Evolutionary conservation across 495 filamentous ascomycete genomes (phyloP), one percentile per base, ranked within the genome.

Genomic region (Penicillium canariense): DNA sequence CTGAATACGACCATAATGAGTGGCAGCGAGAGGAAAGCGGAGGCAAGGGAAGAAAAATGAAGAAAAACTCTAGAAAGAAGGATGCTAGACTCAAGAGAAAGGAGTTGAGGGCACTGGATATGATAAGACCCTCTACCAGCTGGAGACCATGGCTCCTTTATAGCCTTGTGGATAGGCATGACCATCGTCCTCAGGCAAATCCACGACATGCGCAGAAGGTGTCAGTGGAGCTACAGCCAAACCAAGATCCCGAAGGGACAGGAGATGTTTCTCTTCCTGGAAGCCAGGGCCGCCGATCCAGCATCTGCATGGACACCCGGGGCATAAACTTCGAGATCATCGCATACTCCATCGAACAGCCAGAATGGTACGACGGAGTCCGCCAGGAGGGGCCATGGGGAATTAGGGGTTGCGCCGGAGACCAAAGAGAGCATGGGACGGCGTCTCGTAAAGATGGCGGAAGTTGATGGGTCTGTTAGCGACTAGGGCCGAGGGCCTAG

Each of bases 1-100:
- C 63, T 74, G 65, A 75, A 65, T 63, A 71, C 67, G 62, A 77
- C 72, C 74, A 77, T 77, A 39, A 30, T 74, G 67, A 48, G 22
- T 31, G 39, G 30, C 64, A 42, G 38, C 20, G 18, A 23, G 5
- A 45, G 15, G 14, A n/a, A 1, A 2, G 43, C 2, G 12, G 10
- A 28, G 30, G 27, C 32, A 46, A 46, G 34, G 11, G 7, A 23
- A 26, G 30, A 25, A 25, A 18, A 40, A 25, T 11, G 12, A 27
- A 28, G 36, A 36, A 35, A 49, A 31, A 31, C 23, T 46, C 15
- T 54, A 39, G 23, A 54, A 58, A 54, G 58, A 59, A 62, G 20
- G 56, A 39, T 22, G 48, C 25, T 31, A 32, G 27, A 20, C 39
- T 42, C 35, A 46, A 55, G 47, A 52, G 58, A 54, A 45, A 39